Evolutionary conservation across 2,329 filamentous ascomycete species (phyloP).

Genomic region (Chaetoscypha palmicola): DNA sequence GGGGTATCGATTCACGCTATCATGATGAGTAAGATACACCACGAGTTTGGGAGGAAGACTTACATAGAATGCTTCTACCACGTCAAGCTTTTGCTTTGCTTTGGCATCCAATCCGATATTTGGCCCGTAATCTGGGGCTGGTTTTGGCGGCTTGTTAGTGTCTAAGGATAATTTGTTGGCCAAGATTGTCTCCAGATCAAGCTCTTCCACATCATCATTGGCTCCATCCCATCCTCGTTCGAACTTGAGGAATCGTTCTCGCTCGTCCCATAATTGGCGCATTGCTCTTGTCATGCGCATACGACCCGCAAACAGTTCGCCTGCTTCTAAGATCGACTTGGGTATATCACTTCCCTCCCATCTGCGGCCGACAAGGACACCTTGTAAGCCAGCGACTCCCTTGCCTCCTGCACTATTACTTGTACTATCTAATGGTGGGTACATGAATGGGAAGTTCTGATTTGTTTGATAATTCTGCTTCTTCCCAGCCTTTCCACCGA

Average conservation of each 20-base stretch:
- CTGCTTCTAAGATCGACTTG: slow-evolving; percentile 89
- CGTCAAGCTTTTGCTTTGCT: slow-evolving; percentile 57
- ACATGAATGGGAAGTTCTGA: slow-evolving; percentile 96
- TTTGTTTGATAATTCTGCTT: slow-evolving; percentile 99
- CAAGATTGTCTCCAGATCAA: slow-evolving; percentile 36
- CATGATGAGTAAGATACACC: slow-evolving; percentile 26
- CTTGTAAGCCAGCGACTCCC: slow-evolving; percentile 72
- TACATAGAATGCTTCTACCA: slow-evolving; percentile 81
- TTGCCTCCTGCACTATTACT: slow-evolving; percentile 91
- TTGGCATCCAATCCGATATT: slow-evolving; percentile 43
- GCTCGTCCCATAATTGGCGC: slow-evolving; percentile 89
- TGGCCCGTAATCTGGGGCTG: slow-evolving; percentile 45
- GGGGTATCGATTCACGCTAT: slow-evolving; percentile 68
- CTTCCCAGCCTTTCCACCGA: slow-evolving; percentile 87
- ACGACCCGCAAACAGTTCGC: slow-evolving; percentile 80
- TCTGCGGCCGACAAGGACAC: slow-evolving; percentile 69
- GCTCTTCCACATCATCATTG: slow-evolving; percentile 37
- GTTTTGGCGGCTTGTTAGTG: slow-evolving; percentile 34
- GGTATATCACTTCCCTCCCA: slow-evolving; percentile 96
- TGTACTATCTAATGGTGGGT: slow-evolving; percentile 80
- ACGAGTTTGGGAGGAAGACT: slow-evolving; percentile 34
- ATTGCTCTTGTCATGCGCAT: slow-evolving; percentile 89
- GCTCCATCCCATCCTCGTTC: slow-evolving; percentile 74
- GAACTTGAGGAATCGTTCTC: slow-evolving; percentile 84
- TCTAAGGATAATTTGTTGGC: slow-evolving; percentile 37